Conservation (phyloP, 192 early-diverging fungal species). For the Coemansia erecta region DNA sequence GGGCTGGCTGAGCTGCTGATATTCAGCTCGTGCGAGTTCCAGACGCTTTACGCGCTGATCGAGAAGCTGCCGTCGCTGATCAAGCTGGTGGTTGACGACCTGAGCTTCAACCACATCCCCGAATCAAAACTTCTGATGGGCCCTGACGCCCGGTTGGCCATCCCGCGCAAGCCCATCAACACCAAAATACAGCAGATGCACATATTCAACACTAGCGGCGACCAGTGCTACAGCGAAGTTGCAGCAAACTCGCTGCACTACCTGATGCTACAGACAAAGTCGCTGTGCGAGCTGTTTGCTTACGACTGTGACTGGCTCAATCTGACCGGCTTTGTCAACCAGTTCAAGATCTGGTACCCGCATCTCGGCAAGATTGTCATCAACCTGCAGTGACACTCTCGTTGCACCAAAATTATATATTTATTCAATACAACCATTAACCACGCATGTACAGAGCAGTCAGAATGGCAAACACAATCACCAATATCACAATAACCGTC, state of each 20-base stretch:
- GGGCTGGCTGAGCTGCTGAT: background rate
- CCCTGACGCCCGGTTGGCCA: background rate
- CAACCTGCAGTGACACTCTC: background rate
- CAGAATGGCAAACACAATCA: conserved; percentile 32
- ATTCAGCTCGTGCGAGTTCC: background rate
- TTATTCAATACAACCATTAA: conserved; percentile 7
- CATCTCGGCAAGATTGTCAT: conserved; percentile 2
- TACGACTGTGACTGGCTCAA: conserved; percentile 8
- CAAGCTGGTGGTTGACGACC: background rate
- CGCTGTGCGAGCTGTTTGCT: background rate
- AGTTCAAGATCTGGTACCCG: conserved; percentile 3
- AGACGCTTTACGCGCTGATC: background rate
- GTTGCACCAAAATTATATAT: background rate
- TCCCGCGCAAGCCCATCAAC: background rate
- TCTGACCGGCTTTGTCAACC: background rate
- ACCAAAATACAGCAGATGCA: conserved; percentile 8
- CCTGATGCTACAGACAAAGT: background rate
- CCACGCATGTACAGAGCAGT: conserved; percentile 13
- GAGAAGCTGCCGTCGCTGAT: background rate
- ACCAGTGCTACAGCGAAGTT: background rate
- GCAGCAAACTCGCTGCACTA: conserved; percentile 2
- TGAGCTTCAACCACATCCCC: conserved; percentile 1
- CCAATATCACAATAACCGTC: conserved; percentile 24
- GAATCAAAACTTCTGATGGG: conserved; percentile 3
- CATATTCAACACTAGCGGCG: conserved; percentile 1